Conservation (phyloP, 805 yeast species). For the Ogataea zsoltii region DNA sequence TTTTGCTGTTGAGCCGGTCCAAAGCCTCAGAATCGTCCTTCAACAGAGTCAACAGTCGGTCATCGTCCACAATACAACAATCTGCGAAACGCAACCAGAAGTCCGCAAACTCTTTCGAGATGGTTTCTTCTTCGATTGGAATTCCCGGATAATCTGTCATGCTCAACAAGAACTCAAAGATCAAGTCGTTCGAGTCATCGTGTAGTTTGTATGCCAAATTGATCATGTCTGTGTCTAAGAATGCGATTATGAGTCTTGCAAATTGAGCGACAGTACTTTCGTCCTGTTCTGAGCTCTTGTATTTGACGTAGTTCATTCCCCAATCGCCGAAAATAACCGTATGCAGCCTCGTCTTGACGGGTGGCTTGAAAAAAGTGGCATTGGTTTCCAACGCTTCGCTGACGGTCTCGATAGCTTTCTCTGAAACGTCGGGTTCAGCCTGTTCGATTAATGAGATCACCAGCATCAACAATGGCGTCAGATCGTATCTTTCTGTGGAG, state of each 20-base stretch:
- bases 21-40: conserved; percentile 35
- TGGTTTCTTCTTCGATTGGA: conserved; percentile 60
- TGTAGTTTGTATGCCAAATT: conserved; percentile 42
- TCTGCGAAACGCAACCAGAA: conserved; percentile 74
- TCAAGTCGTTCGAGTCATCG: conserved; percentile 37
- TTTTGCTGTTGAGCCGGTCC: conserved; percentile 32
- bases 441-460: conserved; percentile 23
- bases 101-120: conserved; percentile 55
- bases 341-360: conserved; percentile 33
- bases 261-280: conserved; percentile 42
- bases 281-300: conserved; percentile 33
- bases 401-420: conserved; percentile 35
- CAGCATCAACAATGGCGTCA: conserved; percentile 17
- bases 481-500: conserved; percentile 30
- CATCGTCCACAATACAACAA: conserved; percentile 50
- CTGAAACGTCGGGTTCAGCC: conserved; percentile 13
- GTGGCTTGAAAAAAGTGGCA: conserved; percentile 39
- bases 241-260: conserved; percentile 45
- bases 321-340: conserved; percentile 45
- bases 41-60: conserved; percentile 33
- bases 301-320: conserved; percentile 42
- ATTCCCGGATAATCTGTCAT: conserved; percentile 57
- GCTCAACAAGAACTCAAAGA: conserved; percentile 49
- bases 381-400: conserved; percentile 49
- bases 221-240: conserved; percentile 48